These are phyloP conservation scores for Linum lewisii DNA, from an alignment of 345 rosid genomes.

Conservation along the genomic window DNA sequence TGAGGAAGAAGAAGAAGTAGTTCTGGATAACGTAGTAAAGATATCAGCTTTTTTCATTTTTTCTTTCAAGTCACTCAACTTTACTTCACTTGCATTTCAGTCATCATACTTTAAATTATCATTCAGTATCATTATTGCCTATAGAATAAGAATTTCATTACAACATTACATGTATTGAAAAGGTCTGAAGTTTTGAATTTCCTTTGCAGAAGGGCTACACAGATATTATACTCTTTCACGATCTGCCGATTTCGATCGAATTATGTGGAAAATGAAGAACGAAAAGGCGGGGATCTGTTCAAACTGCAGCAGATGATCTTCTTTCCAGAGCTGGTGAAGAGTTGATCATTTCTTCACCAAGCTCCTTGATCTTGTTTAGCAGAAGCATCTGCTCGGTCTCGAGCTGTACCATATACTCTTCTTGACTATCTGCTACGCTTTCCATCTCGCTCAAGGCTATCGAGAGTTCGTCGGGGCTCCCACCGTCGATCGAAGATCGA, in stretches of 20 bases:
- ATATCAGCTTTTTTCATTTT: conserved; percentile 27
- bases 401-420: conserved; percentile 71
- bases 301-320: conserved; percentile 22
- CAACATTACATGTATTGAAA: too few relatives aligned
- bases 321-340: conserved; percentile 41
- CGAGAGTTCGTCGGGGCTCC: conserved; percentile 48
- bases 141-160: too few relatives aligned
- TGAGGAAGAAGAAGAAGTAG: conserved; percentile 12
- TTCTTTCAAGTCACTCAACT: background rate
- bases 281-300: background rate
- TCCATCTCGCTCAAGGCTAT: conserved; percentile 62
- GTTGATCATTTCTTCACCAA: conserved; percentile 67
- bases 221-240: too few relatives aligned
- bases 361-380: conserved; percentile 76
- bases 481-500: conserved; percentile 50
- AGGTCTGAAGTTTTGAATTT: too few relatives aligned
- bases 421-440: conserved; percentile 59
- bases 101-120: background rate
- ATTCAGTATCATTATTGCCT: too few relatives aligned
- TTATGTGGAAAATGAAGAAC: too few relatives aligned
- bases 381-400: conserved; percentile 81
- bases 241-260: too few relatives aligned
- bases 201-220: too few relatives aligned
- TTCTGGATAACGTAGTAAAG: conserved; percentile 11
- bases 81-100: background rate